A percentile compares a stretch with the other conserved stretches of the same genome.
Evolutionary conservation across 1,284 basidiomycete species (phyloP).

Genomic region (Moesziomyces aphidis): DNA sequence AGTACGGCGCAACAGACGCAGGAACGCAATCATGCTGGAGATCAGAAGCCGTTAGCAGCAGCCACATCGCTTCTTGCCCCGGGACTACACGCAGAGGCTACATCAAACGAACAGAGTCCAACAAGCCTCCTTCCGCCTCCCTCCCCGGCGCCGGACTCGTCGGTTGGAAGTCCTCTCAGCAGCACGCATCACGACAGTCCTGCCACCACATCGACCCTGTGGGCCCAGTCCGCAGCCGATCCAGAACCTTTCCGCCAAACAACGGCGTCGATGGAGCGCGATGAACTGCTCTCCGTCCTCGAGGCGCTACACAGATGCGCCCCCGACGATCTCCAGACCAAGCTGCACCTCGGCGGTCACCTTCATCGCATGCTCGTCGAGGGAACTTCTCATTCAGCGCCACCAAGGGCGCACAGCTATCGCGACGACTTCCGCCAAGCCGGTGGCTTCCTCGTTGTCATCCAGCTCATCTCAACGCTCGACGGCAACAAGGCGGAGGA

Average conservation of each 20-base stretch:
- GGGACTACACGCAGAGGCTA: neutral
- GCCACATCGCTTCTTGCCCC: neutral
- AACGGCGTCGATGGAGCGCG: conserved; percentile 21
- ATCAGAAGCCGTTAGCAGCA: neutral
- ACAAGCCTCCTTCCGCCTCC: conserved; percentile 14
- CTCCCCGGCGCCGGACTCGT: conserved; percentile 24
- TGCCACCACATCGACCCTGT: conserved; percentile 10
- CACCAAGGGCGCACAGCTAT: conserved; percentile 20
- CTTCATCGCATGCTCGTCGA: conserved; percentile 52
- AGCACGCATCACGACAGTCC: conserved; percentile 27
- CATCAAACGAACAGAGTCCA: conserved; percentile 1
- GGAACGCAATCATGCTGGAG: too few relatives aligned
- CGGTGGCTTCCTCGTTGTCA: conserved; percentile 59
- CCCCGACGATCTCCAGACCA: conserved; percentile 27
- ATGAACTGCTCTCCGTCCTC: conserved; percentile 41
- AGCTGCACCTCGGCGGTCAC: conserved; percentile 53
- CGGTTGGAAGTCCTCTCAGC: conserved; percentile 28
- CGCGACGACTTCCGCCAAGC: conserved; percentile 53
- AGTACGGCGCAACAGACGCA: neutral
- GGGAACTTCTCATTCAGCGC: conserved; percentile 9
- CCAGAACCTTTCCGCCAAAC: conserved; percentile 14
- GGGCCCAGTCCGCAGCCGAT: neutral
- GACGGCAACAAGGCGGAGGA: conserved; percentile 16
- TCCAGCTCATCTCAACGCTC: conserved; percentile 56
- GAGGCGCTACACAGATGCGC: conserved; percentile 40